Conservation (phyloP, 2,329 filamentous ascomycete species). For the Penicillium sp. region DNA sequence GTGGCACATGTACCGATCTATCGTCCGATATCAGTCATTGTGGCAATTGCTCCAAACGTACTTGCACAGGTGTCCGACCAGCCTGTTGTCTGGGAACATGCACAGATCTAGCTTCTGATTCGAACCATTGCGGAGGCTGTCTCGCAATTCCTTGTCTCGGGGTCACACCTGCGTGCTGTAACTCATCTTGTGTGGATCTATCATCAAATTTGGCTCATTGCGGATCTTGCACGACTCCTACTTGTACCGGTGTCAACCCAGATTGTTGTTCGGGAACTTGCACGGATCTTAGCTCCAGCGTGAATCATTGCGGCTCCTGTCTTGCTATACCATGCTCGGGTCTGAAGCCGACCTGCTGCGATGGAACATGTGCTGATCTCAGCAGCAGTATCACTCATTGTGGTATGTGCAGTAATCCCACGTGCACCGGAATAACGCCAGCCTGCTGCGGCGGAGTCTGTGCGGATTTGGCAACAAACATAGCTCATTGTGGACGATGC, state of each 20-base stretch:
- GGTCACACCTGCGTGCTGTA: background rate
- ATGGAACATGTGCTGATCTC: conserved; percentile 12
- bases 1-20: conserved; percentile 12
- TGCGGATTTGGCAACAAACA: conserved; percentile 4
- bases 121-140: background rate
- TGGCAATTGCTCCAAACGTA: background rate
- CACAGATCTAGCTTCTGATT: background rate
- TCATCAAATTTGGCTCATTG: background rate
- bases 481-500: conserved; percentile 10
- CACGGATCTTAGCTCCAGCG: background rate
- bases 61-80: background rate
- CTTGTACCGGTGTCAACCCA: background rate
- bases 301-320: conserved; percentile 15
- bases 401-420: conserved; percentile 10
- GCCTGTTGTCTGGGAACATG: background rate
- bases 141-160: background rate
- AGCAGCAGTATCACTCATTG: conserved; percentile 9
- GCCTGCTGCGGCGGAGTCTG: conserved; percentile 11
- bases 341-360: conserved; percentile 12
- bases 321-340: background rate
- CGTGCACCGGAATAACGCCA: conserved; percentile 7
- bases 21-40: conserved; percentile 8
- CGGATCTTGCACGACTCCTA: background rate
- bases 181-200: background rate
- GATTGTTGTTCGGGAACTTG: conserved; percentile 5